A percentile compares a stretch with the other conserved stretches of the same genome.
These are phyloP conservation scores for Penicillium sp. DNA, from an alignment of 2,329 filamentous ascomycete genomes.

Conservation along the genomic window DNA sequence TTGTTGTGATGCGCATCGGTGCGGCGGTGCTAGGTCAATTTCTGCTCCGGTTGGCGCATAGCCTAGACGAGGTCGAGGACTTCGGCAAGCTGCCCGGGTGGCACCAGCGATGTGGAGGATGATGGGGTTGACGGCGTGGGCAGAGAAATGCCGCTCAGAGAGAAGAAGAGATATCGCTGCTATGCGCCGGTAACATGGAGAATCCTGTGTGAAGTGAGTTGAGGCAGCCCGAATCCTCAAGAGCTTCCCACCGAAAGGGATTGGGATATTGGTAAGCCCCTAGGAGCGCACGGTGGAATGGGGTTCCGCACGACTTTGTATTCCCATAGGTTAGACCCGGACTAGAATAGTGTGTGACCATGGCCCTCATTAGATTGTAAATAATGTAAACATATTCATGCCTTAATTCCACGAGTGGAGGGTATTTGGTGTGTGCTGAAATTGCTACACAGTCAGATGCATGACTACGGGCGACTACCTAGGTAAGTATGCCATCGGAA, in stretches of 20 bases:
- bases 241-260: too few relatives aligned
- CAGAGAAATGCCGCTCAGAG: neutral
- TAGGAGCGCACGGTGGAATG: neutral
- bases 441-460: too few relatives aligned
- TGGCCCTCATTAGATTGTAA: neutral
- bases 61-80: neutral
- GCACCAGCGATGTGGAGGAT: neutral
- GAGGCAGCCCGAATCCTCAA: neutral
- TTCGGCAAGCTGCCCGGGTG: neutral
- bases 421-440: neutral
- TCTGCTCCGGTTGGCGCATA: neutral
- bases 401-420: neutral
- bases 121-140: neutral
- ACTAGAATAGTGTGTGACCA: too few relatives aligned
- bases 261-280: neutral
- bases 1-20: neutral
- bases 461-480: too few relatives aligned
- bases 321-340: too few relatives aligned
- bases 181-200: neutral
- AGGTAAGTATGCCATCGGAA: too few relatives aligned
- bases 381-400: neutral
- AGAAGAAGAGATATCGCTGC: neutral
- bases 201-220: neutral
- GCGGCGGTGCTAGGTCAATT: neutral
- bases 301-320: neutral